Evolutionary conservation across 2,329 filamentous ascomycete genomes (phyloP), one percentile per base, ranked within the genome.

Genomic region (Aspergillus ustus): DNA sequence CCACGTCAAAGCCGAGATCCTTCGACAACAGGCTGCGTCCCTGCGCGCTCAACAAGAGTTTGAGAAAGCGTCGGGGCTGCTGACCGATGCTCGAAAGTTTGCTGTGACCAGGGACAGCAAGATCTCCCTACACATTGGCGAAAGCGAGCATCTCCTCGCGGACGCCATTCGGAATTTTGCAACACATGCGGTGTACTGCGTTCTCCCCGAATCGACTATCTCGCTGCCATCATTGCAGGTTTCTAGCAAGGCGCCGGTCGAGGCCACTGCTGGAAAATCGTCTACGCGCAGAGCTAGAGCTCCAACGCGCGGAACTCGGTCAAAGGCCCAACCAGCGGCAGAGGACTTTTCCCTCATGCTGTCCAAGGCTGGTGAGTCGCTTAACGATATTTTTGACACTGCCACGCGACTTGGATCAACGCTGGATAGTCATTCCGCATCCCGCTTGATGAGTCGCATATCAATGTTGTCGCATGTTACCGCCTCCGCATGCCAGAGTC

Each of bases 171-270:
- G 73, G 17, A 69, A 76, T 51, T 91, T 97, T 81, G 85, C 88
- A 13, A 84, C 85, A 4, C 91, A 97, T 75, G 89, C 93, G 2
- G 90, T 95, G 3, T 96, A 94, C 75, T 96, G 92, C 19, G 91
- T 94, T 9, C 85, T 98, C 17, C 91, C 94, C 50, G 95, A 99
- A 70, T 97, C 95, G 0, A 97, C 93, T 0, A 88, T 97, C 28
- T 96, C 93, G 0, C 90, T 94, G 62, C 92, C 93, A 1, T 88
- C 91, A 0, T 82, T 94, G 72, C 75, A 65, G 73, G 77, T 63
- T 61, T 67, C 72, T 4, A 64, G 54, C 44, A 73, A 70, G 53
- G 60, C 71, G 17, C 61, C 67, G 29, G 28, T 45, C 22, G 54
- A 83, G 83, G 37, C 79, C 78, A 63, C 65, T 70, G 29, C 68